phyloP scores from a whole-genome alignment of 2,329 filamentous ascomycete species.

The Hypocreales sp. region DNA sequence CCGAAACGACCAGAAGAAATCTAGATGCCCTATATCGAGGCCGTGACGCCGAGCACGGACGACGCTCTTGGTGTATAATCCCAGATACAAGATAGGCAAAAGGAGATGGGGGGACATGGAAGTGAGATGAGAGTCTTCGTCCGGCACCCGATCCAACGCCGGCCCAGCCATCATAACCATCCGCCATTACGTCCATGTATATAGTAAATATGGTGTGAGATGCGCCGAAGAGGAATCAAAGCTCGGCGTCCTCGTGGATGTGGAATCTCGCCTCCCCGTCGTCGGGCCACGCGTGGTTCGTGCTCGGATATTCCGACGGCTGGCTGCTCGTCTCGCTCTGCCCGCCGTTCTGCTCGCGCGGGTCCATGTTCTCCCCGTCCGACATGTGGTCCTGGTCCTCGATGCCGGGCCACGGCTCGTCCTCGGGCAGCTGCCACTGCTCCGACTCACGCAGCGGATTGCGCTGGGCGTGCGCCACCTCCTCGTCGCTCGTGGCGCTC shows the following conservation, averaged over 20 bases:
- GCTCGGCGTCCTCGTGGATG: constrained; percentile 29
- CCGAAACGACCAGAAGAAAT: too few species aligned
- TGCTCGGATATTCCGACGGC: constrained; percentile 41
- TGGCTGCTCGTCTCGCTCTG: constrained; percentile 28
- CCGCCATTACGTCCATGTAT: too few species aligned
- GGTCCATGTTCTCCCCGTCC: constrained; percentile 37
- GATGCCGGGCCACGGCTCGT: constrained; percentile 41
- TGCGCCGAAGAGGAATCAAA: too few species aligned
- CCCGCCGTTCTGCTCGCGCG: constrained; percentile 12
- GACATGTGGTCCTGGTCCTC: constrained; percentile 30
- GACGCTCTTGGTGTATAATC: too few species aligned
- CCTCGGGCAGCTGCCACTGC: constrained; percentile 27
- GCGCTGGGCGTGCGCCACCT: constrained; percentile 11
- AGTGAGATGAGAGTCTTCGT: too few species aligned
- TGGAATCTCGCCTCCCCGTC: constrained; percentile 15
- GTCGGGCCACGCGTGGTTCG: constrained; percentile 24
- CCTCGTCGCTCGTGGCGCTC: constrained; percentile 11
- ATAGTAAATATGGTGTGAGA: too few species aligned
- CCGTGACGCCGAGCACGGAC: too few species aligned
- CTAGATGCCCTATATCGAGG: too few species aligned
- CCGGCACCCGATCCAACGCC: too few species aligned
- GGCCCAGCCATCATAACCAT: too few species aligned
- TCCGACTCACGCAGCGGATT: constrained; percentile 9
- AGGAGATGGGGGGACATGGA: too few species aligned
- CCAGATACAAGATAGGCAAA: too few species aligned